A percentile compares a stretch with the other conserved stretches of the same genome.
These are phyloP conservation scores for Penicillium canescens DNA, from an alignment of 495 filamentous ascomycete genomes.

Conservation along the genomic window DNA sequence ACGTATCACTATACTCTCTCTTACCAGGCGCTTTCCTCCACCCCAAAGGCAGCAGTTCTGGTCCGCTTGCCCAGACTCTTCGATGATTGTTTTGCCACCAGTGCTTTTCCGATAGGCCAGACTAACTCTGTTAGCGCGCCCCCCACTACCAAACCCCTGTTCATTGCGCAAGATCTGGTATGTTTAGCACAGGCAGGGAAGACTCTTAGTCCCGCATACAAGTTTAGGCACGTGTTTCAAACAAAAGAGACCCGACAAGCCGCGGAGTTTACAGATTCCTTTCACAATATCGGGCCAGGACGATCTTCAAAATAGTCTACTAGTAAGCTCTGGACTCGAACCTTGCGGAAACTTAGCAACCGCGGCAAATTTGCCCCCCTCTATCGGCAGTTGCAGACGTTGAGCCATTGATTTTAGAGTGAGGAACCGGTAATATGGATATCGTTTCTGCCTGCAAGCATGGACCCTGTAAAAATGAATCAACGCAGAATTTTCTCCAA, in stretches of 20 bases:
- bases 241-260: slow-evolving; percentile 3
- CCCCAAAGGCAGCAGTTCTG: neutral
- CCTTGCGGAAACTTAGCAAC: neutral
- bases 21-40: neutral
- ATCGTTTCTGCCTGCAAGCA: no score
- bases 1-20: neutral
- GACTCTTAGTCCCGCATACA: slow-evolving; percentile 20
- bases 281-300: neutral
- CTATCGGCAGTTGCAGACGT: slow-evolving; percentile 7
- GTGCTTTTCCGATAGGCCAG: neutral
- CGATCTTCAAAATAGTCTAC: slow-evolving; percentile 1
- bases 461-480: no score
- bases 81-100: slow-evolving; percentile 1
- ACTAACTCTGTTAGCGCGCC: neutral
- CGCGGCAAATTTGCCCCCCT: slow-evolving; percentile 6
- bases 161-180: slow-evolving; percentile 1
- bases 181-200: neutral
- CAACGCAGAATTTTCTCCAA: no score
- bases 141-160: slow-evolving; percentile 3
- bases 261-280: neutral
- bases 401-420: slow-evolving; percentile 12
- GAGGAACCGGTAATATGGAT: neutral
- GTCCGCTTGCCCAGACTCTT: neutral
- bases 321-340: slow-evolving; percentile 4
- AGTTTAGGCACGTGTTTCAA: slow-evolving; percentile 23